Base-by-base conservation (phyloP, 1,139 yeast species). In the Suhomyces terraborum region DNA sequence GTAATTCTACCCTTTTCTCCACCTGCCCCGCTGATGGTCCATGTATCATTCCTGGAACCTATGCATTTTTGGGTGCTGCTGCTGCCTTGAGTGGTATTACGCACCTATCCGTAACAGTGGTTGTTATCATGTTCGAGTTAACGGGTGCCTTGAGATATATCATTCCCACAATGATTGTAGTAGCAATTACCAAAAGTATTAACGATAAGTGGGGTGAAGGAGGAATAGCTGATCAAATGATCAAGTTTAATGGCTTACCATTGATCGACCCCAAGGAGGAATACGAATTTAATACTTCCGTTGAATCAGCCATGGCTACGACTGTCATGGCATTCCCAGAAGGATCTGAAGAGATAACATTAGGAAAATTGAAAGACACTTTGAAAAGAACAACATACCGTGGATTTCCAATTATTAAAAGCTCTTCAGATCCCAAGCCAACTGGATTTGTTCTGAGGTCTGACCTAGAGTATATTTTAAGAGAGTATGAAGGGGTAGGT, bases 51-150 rank as follows among this genome's bases (percentile, higher is more conserved):
- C 95, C 97, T 0, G 98, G 97, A 0, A 88, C 95, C 0, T 93
- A 91, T 62, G 96, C 98, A 0, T 84, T 94, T 46, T 75, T 94
- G n/a, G 99, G 98, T 2, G 98, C 98, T 0, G 98, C 95, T 0
- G 94, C 98, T 1, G 89, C 96, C 0, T 71, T 94, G 36, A 84
- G 95, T 59, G 98, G 98, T 4, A 88, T 89, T 16, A 93, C 98
- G 0, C 88, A 93, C 52, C 68, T 94, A 49, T 89, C 97, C 0
- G 86, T 93, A 3, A 84, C 98, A 0, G 95, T 93, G 8, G 98
- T 89, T 1, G 93, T 94, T 7, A 85, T 94, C 32, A 86, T 94
- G 93, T 89, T 93, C 66, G 99, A 94, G 62, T 70, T 93, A 40
- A 93, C 98, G 0, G 98, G 98, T 17, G 98, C 97, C 1, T 71